These are phyloP conservation scores for Flueggea neowawraea DNA, from an alignment of 441 rosid species.

Conservation along the genomic window DNA sequence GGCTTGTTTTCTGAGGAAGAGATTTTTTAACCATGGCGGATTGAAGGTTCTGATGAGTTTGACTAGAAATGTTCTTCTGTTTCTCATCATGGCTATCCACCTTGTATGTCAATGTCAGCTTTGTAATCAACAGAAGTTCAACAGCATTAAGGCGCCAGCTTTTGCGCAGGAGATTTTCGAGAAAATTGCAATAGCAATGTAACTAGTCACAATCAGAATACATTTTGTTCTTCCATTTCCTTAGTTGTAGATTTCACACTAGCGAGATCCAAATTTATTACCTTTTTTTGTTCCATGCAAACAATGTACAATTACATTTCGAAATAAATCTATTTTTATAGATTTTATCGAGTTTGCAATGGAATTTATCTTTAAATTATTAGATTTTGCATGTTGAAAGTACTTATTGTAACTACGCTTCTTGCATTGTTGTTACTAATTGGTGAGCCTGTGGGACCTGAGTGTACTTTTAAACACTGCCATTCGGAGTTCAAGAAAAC, in stretches of 20 bases:
- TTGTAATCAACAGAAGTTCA: too few relatives aligned
- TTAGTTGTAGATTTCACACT: background rate
- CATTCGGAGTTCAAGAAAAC: too few relatives aligned
- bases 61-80: background rate
- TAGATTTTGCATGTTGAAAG: background rate
- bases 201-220: background rate
- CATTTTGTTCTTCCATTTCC: background rate
- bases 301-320: constrained; percentile 4
- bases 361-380: background rate
- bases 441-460: too few relatives aligned
- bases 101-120: too few relatives aligned
- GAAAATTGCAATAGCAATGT: too few relatives aligned
- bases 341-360: background rate
- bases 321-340: background rate
- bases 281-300: constrained; percentile 1
- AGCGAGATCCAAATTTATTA: background rate
- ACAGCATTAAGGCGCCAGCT: too few relatives aligned
- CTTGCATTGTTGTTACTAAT: background rate
- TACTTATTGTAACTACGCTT: background rate
- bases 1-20: constrained; percentile 3
- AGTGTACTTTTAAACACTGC: too few relatives aligned
- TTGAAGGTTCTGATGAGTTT: background rate
- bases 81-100: background rate
- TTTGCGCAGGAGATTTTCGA: too few relatives aligned
- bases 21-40: background rate